These are phyloP conservation scores for Serendipita indica DNA, from an alignment of 768 basidiomycete genomes.

Conservation along the genomic window DNA sequence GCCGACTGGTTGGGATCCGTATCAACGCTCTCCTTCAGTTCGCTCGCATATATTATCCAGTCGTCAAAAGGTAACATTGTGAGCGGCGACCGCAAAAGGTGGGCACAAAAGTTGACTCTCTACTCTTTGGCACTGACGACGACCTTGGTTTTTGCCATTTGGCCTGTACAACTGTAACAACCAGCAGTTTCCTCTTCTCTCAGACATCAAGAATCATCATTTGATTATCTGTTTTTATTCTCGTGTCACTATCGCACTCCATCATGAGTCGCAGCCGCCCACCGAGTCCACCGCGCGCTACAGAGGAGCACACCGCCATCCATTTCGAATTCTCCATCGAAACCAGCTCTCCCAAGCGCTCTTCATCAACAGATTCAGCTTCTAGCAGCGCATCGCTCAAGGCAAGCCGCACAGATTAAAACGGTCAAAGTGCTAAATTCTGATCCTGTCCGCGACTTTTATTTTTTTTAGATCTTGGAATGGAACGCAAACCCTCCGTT, in stretches of 20 bases:
- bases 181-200: background rate
- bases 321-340: background rate
- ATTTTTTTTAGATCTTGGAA: background rate
- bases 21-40: no score
- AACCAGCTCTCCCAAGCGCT: background rate
- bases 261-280: constrained; percentile 8
- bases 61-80: no score
- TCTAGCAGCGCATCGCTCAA: background rate
- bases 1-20: no score
- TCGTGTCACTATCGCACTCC: background rate
- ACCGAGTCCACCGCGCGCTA: constrained; percentile 5
- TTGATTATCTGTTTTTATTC: background rate
- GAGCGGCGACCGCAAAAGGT: no score
- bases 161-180: background rate
- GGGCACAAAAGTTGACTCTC: no score
- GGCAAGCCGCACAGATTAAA: background rate
- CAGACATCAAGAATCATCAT: no score
- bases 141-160: no score
- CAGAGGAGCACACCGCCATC: background rate
- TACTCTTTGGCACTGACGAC: no score
- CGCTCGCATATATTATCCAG: no score
- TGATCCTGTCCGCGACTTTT: background rate
- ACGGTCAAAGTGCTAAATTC: background rate
- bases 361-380: constrained; percentile 2
- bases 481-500: constrained; percentile 11